These are phyloP conservation scores for Carex arenaria DNA, from an alignment of 202 grass and related monocot species.

Conservation along the genomic window DNA sequence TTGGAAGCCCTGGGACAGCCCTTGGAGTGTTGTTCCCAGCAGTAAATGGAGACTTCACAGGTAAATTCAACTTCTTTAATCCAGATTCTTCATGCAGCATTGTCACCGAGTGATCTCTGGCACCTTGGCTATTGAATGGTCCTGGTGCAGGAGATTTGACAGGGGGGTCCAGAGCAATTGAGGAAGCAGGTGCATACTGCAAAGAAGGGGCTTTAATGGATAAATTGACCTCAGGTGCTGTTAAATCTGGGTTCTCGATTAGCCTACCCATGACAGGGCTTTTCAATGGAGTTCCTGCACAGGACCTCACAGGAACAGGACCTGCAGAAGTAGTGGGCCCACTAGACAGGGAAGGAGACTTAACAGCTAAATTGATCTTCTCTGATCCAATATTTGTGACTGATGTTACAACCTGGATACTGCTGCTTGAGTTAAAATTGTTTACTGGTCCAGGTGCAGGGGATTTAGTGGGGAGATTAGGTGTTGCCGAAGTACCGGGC, in stretches of 20 bases:
- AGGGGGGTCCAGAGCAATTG: not conserved
- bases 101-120: not conserved
- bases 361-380: not conserved
- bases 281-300: not conserved
- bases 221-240: constrained; percentile 5
- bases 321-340: not conserved
- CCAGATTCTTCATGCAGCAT: not conserved
- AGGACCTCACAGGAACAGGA: not conserved
- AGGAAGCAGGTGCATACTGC: not conserved
- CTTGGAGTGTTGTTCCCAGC: not conserved
- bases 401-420: not conserved
- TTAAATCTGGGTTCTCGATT: not conserved
- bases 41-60: not conserved
- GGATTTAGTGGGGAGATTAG: constrained; percentile 15
- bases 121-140: constrained; percentile 12
- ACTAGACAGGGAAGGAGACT: constrained; percentile 5
- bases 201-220: not conserved
- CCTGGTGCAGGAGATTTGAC: constrained; percentile 9
- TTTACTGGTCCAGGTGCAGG: not conserved
- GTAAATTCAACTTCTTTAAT: constrained; percentile 11
- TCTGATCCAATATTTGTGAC: not conserved
- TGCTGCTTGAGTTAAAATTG: not conserved
- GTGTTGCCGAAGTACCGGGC: not conserved
- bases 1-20: not conserved
- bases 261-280: not conserved